A percentile compares a stretch with the other conserved stretches of the same genome.
These are phyloP conservation scores for Alternaria sp. DNA, from an alignment of 2,329 filamentous ascomycete genomes.

Conservation along the genomic window DNA sequence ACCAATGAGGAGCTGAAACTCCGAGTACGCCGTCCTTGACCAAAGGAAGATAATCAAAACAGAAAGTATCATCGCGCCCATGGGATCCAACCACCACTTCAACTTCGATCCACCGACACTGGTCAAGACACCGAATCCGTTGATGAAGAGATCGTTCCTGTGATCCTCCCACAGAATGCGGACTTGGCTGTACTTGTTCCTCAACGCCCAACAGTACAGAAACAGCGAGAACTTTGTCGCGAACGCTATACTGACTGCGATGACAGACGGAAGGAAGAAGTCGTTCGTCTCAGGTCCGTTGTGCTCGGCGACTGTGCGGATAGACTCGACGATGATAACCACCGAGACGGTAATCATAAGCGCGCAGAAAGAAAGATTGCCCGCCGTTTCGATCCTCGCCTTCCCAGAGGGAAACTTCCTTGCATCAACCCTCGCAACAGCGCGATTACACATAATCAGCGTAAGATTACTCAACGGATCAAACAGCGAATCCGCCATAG, in stretches of 20 bases:
- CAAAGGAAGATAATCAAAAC: constrained; percentile 79
- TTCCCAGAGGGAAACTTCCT: constrained; percentile 90
- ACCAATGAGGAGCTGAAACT: constrained; percentile 91
- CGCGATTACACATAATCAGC: constrained; percentile 84
- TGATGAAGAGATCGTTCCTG: constrained; percentile 96
- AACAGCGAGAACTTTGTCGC: constrained; percentile 83
- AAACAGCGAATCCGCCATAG: constrained; percentile 94
- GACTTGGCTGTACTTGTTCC: constrained; percentile 90
- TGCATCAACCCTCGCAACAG: constrained; percentile 85
- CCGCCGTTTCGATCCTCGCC: constrained; percentile 90
- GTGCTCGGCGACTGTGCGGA: constrained; percentile 68
- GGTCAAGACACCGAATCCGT: constrained; percentile 89
- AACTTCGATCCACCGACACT: constrained; percentile 90
- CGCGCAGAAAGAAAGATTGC: constrained; percentile 96
- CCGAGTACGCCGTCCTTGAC: constrained; percentile 82
- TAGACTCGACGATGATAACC: constrained; percentile 89
- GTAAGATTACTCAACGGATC: constrained; percentile 90
- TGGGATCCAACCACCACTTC: constrained; percentile 92
- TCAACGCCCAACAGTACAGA: constrained; percentile 88
- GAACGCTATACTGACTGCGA: constrained; percentile 86
- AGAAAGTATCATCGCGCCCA: constrained; percentile 86
- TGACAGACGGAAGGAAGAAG: constrained; percentile 82
- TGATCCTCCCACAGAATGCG: constrained; percentile 96
- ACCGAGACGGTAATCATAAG: constrained; percentile 92
- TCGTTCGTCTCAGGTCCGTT: constrained; percentile 57